Percentiles rank a stretch among this genome's conserved stretches.
Evolutionary conservation across 1,284 basidiomycete species (phyloP).

Genomic region (Cerrena zonata): DNA sequence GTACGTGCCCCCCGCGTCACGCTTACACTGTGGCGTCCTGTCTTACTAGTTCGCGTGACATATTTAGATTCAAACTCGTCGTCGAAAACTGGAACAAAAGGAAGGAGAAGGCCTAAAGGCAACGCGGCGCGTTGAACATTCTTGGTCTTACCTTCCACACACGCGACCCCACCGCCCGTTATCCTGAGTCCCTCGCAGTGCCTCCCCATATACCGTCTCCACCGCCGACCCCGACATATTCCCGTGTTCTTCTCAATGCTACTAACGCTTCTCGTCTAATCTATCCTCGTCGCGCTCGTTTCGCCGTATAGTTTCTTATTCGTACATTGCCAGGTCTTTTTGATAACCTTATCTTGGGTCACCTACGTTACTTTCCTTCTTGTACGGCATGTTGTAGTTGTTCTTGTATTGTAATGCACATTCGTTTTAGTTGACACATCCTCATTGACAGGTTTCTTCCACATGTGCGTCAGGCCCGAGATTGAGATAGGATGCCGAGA

Average conservation of each 20-base stretch:
- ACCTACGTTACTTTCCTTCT: background rate
- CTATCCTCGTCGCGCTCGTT: background rate
- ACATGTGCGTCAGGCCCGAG: background rate
- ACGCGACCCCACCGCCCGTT: background rate
- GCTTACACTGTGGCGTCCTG: slow-evolving; percentile 4
- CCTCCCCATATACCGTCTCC: background rate
- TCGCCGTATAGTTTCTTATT: background rate
- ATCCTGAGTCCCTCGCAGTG: slow-evolving; percentile 1
- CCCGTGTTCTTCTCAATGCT: background rate
- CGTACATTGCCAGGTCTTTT: background rate
- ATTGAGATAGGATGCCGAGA: no score
- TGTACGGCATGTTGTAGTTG: background rate
- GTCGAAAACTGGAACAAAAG: slow-evolving; percentile 72
- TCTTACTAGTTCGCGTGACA: slow-evolving; percentile 9
- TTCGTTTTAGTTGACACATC: no score
- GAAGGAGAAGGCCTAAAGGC: slow-evolving; percentile 64
- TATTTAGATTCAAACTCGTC: slow-evolving; percentile 62
- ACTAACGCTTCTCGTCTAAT: background rate
- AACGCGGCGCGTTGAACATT: slow-evolving; percentile 30
- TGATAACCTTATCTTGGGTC: background rate
- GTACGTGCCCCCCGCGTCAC: slow-evolving; percentile 34
- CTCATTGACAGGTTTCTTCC: background rate
- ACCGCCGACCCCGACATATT: background rate
- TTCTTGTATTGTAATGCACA: background rate
- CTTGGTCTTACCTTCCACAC: background rate